Evolutionary conservation across 257 asterid genomes (phyloP), one percentile per base, ranked within the genome.

Genomic region (Nicotiana attenuata): DNA sequence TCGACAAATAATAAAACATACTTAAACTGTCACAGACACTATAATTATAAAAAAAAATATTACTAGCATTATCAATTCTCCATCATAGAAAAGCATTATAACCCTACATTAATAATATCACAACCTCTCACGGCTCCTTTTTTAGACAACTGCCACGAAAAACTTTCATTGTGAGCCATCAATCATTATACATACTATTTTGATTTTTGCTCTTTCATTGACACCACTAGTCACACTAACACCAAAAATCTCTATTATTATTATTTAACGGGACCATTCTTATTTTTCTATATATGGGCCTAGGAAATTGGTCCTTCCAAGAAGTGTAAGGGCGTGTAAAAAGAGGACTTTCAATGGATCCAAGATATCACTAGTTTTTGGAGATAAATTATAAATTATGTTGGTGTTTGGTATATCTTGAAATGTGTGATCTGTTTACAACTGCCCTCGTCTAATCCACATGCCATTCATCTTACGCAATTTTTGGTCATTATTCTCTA

Each of bases 241-340:
- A 38, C 45, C 38, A 13, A 73, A 73, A 45, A 47, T 45, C 38
- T 14, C 22, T 20, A 73, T 22, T 13, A 73, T 8, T 45, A 45
- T 47, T 13, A 73, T 9, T 47, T 47, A 47, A 22, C 24, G 78
- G 78, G 78, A 22, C 78, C 78, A 45, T 73, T 47, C 50, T 47
- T n/a, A 41, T 45, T 9, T 69, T 5, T 5, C 41, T 35, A 33
- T 4, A 5, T 19, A 10, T 19, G 55, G 17, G 26, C 24, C 33
- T 41, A n/a, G 15, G 35, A 71, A 71, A 22, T 71, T 71, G 60
- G 60, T 71, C 78, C 78, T 71, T 71, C 78, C 78, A 71, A 45
- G 78, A 45, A 45, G 38, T 71, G 78, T 45, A 71, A 71, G 78
- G 78, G 60, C 78, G 78, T 71, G 22, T 4, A 71, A 71, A 71